Conservation (phyloP, 2,329 filamentous ascomycete genomes). For the Pyricularia grisea region DNA sequence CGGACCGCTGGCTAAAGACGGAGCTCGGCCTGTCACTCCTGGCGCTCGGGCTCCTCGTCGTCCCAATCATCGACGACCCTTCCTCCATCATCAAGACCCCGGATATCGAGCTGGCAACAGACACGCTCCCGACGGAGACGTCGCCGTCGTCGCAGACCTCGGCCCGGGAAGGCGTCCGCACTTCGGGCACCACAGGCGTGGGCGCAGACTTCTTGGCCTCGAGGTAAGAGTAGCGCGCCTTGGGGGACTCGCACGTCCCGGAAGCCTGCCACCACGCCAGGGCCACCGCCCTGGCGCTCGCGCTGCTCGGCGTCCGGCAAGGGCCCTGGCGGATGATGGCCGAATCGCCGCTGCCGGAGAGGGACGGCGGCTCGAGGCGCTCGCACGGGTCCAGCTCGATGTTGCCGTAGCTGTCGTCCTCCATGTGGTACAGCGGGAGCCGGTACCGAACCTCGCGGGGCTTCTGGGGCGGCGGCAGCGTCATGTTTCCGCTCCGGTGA, state of each 20-base stretch:
- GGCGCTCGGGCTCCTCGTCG: neutral
- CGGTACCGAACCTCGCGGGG: neutral
- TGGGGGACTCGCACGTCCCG: neutral
- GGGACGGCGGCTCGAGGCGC: neutral
- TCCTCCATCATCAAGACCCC: neutral
- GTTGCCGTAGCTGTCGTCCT: conserved; percentile 1
- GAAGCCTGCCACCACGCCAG: neutral
- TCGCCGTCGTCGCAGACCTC: neutral
- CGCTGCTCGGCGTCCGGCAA: neutral
- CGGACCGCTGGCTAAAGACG: neutral
- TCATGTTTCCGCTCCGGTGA: neutral
- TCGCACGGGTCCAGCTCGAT: neutral
- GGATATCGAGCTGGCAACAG: neutral
- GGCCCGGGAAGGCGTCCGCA: neutral
- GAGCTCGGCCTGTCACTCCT: neutral
- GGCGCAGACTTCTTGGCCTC: neutral
- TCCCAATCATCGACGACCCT: neutral
- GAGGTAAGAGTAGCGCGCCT: conserved; percentile 1
- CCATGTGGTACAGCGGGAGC: neutral
- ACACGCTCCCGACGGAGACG: neutral
- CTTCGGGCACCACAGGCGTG: neutral
- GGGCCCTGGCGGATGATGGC: neutral
- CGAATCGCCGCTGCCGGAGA: neutral
- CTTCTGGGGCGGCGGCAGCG: neutral
- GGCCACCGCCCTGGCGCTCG: neutral